Evolutionary conservation across 768 basidiomycete genomes (phyloP).

Genomic region (Boletellus ananas): DNA sequence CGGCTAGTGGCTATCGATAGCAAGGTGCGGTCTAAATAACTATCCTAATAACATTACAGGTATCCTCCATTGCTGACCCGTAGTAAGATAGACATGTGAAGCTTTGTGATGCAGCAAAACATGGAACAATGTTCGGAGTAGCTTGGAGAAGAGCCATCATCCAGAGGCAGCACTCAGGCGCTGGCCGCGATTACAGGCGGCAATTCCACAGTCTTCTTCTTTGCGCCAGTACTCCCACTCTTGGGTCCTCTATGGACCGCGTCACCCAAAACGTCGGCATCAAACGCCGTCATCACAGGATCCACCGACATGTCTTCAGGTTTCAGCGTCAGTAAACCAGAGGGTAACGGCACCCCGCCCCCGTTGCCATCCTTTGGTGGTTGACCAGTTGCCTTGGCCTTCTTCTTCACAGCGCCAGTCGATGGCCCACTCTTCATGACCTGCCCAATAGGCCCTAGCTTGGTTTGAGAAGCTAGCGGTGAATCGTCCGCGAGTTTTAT

Average conservation of each 20-base stretch:
- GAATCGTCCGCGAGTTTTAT: constrained; percentile 61
- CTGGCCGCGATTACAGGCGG: constrained; percentile 36
- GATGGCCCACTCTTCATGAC: constrained; percentile 51
- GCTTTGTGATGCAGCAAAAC: background rate
- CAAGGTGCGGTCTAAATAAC: constrained; percentile 12
- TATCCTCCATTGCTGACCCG: constrained; percentile 23
- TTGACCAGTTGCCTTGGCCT: constrained; percentile 29
- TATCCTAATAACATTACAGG: constrained; percentile 34
- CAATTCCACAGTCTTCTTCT: constrained; percentile 29
- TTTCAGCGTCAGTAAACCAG: constrained; percentile 17
- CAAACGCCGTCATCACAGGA: constrained; percentile 10
- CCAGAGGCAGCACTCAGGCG: constrained; percentile 17
- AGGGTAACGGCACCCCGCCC: constrained; percentile 18
- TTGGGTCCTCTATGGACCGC: constrained; percentile 9
- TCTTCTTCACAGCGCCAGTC: constrained; percentile 60
- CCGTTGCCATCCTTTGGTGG: constrained; percentile 21
- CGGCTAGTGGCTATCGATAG: background rate
- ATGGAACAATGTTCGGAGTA: background rate
- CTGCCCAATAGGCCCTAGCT: constrained; percentile 79
- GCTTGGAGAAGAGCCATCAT: background rate
- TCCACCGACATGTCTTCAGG: constrained; percentile 22
- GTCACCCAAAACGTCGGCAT: constrained; percentile 6
- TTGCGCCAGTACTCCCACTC: constrained; percentile 10
- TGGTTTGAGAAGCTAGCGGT: constrained; percentile 54
- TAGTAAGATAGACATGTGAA: constrained; percentile 16